phyloP scores from a whole-genome alignment of 768 basidiomycete species.

The Boletus reticulatus region DNA sequence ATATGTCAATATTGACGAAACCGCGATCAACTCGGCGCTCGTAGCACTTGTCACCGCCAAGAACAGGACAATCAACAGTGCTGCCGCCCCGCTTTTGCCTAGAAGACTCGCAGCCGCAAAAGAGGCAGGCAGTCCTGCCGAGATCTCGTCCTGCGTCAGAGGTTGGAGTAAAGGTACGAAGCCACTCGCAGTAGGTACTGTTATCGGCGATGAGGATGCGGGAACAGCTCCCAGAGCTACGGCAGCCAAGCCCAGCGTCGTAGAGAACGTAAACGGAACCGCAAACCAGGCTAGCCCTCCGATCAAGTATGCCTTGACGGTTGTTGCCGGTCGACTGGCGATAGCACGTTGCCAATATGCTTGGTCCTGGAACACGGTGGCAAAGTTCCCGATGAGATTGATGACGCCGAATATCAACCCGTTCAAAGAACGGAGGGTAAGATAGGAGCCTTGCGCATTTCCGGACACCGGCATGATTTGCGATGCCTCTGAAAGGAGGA shows the following conservation, averaged over 20 bases:
- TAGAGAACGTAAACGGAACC: conserved; percentile 85
- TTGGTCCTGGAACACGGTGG: conserved; percentile 62
- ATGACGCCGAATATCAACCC: conserved; percentile 85
- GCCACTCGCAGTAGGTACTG: conserved; percentile 49
- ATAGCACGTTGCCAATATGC: conserved; percentile 94
- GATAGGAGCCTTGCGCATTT: conserved; percentile 83
- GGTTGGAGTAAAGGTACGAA: conserved; percentile 40
- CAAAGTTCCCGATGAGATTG: conserved; percentile 85
- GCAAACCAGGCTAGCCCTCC: conserved; percentile 93
- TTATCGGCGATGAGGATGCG: conserved; percentile 23
- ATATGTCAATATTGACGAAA: conserved; percentile 79
- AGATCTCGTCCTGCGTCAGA: conserved; percentile 62
- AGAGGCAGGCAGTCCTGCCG: conserved; percentile 84
- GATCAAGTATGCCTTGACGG: conserved; percentile 87
- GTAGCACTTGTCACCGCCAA: conserved; percentile 84
- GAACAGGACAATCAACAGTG: conserved; percentile 80
- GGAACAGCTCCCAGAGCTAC: conserved; percentile 66
- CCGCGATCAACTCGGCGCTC: conserved; percentile 89
- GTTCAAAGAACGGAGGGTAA: conserved; percentile 75
- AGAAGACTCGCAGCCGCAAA: conserved; percentile 82
- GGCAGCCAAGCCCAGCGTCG: conserved; percentile 83
- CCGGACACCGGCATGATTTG: conserved; percentile 60
- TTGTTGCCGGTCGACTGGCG: conserved; percentile 78
- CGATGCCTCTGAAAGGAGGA: conserved; percentile 64
- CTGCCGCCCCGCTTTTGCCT: conserved; percentile 75